phyloP scores from a whole-genome alignment of 768 basidiomycete species.

The Mycena kentingensis region DNA sequence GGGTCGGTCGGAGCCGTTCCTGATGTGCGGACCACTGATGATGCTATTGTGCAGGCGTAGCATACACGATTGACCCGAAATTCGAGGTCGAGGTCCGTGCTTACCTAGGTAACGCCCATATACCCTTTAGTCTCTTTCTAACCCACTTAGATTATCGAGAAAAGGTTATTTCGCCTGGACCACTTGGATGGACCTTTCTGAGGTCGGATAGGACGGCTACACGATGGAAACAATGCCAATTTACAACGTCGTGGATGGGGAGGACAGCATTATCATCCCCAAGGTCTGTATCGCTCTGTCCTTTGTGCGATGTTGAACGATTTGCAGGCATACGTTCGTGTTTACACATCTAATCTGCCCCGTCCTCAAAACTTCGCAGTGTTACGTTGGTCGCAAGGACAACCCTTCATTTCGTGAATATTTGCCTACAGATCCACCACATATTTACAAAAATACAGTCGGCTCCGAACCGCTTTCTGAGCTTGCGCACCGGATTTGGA shows the following conservation, averaged over 20 bases:
- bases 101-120: conserved; percentile 65
- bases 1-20: conserved; percentile 49
- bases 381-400: conserved; percentile 84
- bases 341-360: not conserved
- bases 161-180: conserved; percentile 51
- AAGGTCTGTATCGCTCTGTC: conserved; percentile 38
- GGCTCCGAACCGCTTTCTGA: conserved; percentile 77
- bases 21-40: not conserved
- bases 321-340: conserved; percentile 53
- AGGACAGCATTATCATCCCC: conserved; percentile 57
- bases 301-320: conserved; percentile 11
- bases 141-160: conserved; percentile 70
- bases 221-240: conserved; percentile 79
- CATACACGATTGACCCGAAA: conserved; percentile 82
- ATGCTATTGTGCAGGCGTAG: conserved; percentile 55
- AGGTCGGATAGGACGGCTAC: conserved; percentile 76
- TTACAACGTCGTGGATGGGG: conserved; percentile 55
- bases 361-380: conserved; percentile 40
- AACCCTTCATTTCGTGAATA: conserved; percentile 86
- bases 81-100: conserved; percentile 77
- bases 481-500: conserved; percentile 71
- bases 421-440: not conserved
- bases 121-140: not conserved
- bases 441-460: conserved; percentile 45
- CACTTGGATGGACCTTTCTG: not conserved